Base-by-base conservation (phyloP, 2,329 filamentous ascomycete species). In the Fusarium caatingaense region DNA sequence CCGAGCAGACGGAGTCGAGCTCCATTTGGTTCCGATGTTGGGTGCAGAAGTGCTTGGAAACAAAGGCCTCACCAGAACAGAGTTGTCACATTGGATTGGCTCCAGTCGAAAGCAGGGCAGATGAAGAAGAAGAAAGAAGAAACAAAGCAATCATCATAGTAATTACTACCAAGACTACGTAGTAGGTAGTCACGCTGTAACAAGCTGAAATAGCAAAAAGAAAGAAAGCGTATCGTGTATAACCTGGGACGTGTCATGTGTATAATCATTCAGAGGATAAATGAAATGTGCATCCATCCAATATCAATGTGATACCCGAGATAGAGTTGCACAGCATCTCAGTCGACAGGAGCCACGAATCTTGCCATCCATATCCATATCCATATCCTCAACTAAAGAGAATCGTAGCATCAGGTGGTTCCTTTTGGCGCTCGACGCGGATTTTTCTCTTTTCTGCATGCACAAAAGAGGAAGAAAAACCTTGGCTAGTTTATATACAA, bases 31-130 rank as follows among this genome's bases (percentile, higher is more conserved):
- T 56, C 44, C 55, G 21, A 27, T 42, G 49, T 53, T 23, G 41
- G 41, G 41, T 44, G 41, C 41, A 37, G 48, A 58, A 54, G 47
- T 48, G 46, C 23, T 40, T 25, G 53, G 62, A 63, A 62, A 71
- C 64, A 71, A 71, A 71, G 64, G 68, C 68, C 68, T 70, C 68
- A 71, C 37, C 47, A 53, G 34, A 40, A 53, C 23, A 53, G 32
- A 53, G 49, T 53, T 23, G 49, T 42, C 49, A 42, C 49, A 42
- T 42, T 53, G 49, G 23, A 41, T 46, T 48, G 34, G 47, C 34
- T 48, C 37, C 25, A 51, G 37, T 49, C 21, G 49, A 32, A 65
- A 60, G 45, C 47, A 50, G 44, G 66, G 60, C 48, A 57, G 50
- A 41, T 40, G 37, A 57, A 27, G 53, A 46, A 57, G 34, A 51